Base-by-base conservation (phyloP, 257 asterid genomes). In the Gardenia jasminoides region DNA sequence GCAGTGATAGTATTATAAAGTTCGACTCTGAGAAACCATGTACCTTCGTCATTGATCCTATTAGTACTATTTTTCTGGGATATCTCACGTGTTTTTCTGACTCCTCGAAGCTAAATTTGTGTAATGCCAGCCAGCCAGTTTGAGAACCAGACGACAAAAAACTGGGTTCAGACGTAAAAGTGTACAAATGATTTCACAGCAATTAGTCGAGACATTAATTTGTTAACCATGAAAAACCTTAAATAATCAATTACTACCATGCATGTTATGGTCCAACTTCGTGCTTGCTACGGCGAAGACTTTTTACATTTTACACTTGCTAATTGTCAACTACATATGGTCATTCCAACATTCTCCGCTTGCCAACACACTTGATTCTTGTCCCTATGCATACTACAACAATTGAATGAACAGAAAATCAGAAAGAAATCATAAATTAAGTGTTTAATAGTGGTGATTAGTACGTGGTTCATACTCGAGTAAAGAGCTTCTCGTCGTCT, bases 261-360 rank as follows among this genome's bases (percentile, higher is more conserved):
- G 24, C 20, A 48, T 10, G 17, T 26, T 0, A 22, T 31, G 48
- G 70, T 78, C 80, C 70, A 76, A 83, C 86, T 75, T 79, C 93
- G 92, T 89, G 72, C 84, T 50, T 56, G 61, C 12, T 82, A 91
- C 90, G 91, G 89, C 89, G 86, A 78, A 81, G 85, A 58, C 84
- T 3, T 39, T 12, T 22, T 4, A 59, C 66, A 76, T 39, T 4
- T 4, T 1, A 24, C 65, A 76, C 9, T 67, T 75, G 62, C 6
- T 84, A 47, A 61, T 76, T 64, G 54, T 69, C 76, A 48, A 76
- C 68, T 64, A 46, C 72, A n/a, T 85, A 50, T 75, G 76, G 79
- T n/a, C 3, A 13, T 62, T 75, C 87, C 80, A 74, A 85, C 84
- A 84, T 89, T 85, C 84, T 76, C 83, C 86, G 84, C 88, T 78